Conservation (phyloP, 768 basidiomycete genomes). For the Suillus hirtellus region DNA sequence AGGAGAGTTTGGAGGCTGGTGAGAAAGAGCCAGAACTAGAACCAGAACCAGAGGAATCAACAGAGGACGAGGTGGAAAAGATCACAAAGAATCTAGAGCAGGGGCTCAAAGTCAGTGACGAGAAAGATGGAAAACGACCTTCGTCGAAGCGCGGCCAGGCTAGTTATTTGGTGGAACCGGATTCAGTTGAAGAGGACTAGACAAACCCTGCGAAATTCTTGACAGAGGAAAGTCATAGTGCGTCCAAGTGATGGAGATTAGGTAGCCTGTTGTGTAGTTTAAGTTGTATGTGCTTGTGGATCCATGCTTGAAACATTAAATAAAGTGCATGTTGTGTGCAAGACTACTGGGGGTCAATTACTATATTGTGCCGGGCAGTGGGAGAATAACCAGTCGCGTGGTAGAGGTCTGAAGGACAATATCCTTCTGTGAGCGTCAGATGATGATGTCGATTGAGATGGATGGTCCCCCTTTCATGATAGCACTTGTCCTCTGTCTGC, state of each 20-base stretch:
- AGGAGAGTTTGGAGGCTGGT: conserved; percentile 25
- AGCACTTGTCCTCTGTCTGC: background rate
- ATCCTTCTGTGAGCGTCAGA: background rate
- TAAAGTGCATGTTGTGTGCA: background rate
- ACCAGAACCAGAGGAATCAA: conserved; percentile 12
- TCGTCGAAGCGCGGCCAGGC: background rate
- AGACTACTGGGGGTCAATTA: background rate
- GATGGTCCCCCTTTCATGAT: background rate
- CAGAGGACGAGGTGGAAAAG: conserved; percentile 27
- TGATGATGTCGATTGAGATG: background rate
- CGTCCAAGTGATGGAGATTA: background rate
- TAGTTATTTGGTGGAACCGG: background rate
- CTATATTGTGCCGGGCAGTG: background rate
- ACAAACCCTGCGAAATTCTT: conserved; percentile 2
- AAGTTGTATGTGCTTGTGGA: background rate
- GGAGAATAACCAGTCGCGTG: background rate
- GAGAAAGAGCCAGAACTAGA: conserved; percentile 12
- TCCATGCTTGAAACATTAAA: background rate
- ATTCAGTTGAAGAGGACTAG: background rate
- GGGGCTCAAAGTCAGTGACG: conserved; percentile 14
- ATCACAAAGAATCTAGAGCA: conserved; percentile 27
- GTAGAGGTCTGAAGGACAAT: background rate
- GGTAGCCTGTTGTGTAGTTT: background rate
- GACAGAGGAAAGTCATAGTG: conserved; percentile 15
- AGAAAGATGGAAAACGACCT: conserved; percentile 6